Evolutionary conservation across 2,329 filamentous ascomycete species (phyloP).

Genomic region (Dactylellina leptospora): DNA sequence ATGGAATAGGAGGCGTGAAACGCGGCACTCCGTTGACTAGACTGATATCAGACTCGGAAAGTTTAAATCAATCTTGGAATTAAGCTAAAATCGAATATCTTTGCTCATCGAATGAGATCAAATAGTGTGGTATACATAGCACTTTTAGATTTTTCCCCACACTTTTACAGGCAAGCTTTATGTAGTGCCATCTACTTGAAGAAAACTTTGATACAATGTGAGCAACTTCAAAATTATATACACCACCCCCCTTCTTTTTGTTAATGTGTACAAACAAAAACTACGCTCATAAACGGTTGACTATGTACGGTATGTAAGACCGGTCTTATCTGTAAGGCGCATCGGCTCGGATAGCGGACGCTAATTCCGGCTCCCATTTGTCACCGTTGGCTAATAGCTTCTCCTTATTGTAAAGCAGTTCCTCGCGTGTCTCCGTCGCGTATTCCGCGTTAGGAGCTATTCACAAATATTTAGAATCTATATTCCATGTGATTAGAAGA

Average conservation of each 20-base stretch:
- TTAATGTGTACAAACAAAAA: slow-evolving; percentile 57
- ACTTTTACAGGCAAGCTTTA: too few relatives aligned
- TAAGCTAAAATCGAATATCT: too few relatives aligned
- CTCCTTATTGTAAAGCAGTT: slow-evolving; percentile 97
- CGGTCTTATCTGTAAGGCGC: slow-evolving; percentile 80
- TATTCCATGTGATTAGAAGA: not conserved
- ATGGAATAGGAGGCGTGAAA: too few relatives aligned
- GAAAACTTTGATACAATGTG: slow-evolving; percentile 17
- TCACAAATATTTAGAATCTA: slow-evolving; percentile 53
- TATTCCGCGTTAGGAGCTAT: slow-evolving; percentile 76
- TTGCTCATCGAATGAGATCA: too few relatives aligned
- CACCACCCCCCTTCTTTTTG: slow-evolving; percentile 58
- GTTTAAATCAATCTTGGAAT: too few relatives aligned
- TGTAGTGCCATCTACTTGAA: too few relatives aligned
- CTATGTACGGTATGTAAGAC: too few relatives aligned
- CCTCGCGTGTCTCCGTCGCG: slow-evolving; percentile 82
- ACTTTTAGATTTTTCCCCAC: too few relatives aligned
- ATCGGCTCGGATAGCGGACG: slow-evolving; percentile 89
- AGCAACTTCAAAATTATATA: slow-evolving; percentile 31
- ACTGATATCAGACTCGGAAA: too few relatives aligned
- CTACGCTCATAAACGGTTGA: slow-evolving; percentile 20
- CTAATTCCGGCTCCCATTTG: slow-evolving; percentile 97
- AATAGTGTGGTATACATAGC: too few relatives aligned
- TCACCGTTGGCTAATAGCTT: slow-evolving; percentile 88
- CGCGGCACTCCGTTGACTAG: too few relatives aligned